Conservation (phyloP, 2,329 filamentous ascomycete species). For the Beauveria australis region DNA sequence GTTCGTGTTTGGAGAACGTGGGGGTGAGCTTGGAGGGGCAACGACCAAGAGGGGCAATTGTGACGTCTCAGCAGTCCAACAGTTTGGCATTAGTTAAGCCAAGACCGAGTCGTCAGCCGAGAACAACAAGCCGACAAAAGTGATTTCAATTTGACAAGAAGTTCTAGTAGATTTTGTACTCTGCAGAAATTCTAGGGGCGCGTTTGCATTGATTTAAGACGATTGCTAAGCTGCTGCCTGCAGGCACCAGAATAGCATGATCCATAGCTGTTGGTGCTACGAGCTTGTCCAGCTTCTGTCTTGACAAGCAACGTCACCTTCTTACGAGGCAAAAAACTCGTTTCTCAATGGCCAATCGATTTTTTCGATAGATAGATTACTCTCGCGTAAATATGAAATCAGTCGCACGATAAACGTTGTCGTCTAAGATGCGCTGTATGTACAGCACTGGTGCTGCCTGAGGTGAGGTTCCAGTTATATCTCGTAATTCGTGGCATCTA, state of each 20-base stretch:
- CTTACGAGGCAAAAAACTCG: no score
- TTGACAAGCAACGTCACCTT: background rate
- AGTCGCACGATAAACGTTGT: no score
- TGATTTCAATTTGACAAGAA: background rate
- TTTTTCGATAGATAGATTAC: no score
- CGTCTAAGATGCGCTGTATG: no score
- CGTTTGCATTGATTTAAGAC: background rate
- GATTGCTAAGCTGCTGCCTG: conserved; percentile 2
- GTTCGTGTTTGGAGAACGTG: background rate
- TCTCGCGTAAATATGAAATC: no score
- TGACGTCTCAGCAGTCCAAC: background rate
- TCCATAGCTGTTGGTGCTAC: background rate
- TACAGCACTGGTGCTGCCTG: no score
- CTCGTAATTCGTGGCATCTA: no score
- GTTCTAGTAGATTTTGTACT: no score
- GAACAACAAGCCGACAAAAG: background rate
- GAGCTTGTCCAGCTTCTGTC: background rate
- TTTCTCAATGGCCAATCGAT: no score
- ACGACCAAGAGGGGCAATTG: conserved; percentile 2
- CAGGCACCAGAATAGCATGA: background rate
- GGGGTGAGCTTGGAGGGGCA: conserved; percentile 8
- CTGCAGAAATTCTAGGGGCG: no score
- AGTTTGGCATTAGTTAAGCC: background rate
- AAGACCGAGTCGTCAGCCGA: background rate
- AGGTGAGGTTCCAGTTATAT: no score